Conservation (phyloP, 768 basidiomycete species). For the Suillus sp. region DNA sequence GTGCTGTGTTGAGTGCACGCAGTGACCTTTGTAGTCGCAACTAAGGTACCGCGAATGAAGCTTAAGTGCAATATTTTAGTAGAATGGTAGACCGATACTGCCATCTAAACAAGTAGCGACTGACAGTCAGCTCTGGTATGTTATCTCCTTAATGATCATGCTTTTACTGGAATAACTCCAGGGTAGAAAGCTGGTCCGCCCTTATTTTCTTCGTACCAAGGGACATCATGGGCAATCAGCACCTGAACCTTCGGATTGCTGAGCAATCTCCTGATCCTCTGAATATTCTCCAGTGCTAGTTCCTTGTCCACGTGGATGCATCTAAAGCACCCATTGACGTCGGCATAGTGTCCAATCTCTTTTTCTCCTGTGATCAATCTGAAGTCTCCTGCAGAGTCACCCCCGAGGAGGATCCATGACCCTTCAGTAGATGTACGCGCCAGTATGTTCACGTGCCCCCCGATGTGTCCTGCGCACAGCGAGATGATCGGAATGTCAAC, state of each 20-base stretch:
- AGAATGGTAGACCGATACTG: too few relatives aligned
- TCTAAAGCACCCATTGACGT: conserved; percentile 28
- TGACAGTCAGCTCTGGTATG: too few relatives aligned
- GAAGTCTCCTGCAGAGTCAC: conserved; percentile 60
- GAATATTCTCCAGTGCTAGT: conserved; percentile 43
- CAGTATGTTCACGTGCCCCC: conserved; percentile 56
- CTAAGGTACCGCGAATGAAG: too few relatives aligned
- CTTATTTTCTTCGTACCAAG: conserved; percentile 50
- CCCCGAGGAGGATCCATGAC: conserved; percentile 57
- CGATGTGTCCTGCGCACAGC: conserved; percentile 42
- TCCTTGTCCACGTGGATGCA: conserved; percentile 48
- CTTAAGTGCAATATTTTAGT: too few relatives aligned
- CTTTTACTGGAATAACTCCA: conserved; percentile 8
- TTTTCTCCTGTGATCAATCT: conserved; percentile 49
- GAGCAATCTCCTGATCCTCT: conserved; percentile 39
- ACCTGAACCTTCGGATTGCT: conserved; percentile 44
- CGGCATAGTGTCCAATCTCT: conserved; percentile 35
- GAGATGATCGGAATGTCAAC: neutral
- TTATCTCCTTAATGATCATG: neutral
- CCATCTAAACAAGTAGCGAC: too few relatives aligned
- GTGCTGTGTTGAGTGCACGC: neutral
- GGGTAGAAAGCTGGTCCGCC: conserved; percentile 31
- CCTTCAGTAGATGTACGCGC: conserved; percentile 55
- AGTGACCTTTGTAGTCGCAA: too few relatives aligned
- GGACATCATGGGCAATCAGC: conserved; percentile 50